phyloP scores from a whole-genome alignment of 1,139 yeast genomes.

The Geotrichum klebahnii region DNA sequence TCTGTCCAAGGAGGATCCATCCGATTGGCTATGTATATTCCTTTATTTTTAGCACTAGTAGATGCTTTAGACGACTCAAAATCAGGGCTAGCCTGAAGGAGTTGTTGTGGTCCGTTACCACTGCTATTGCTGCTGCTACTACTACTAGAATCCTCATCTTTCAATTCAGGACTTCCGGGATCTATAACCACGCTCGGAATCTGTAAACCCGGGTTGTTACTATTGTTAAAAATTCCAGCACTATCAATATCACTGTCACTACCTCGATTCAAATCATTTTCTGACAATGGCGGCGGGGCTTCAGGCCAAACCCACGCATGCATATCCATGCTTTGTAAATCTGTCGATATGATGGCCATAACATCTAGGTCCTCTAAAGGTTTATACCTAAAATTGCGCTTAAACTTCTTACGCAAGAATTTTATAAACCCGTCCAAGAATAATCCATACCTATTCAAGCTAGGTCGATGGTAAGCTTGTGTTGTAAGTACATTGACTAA shows the following conservation, averaged over 20 bases:
- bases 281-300: too few species aligned
- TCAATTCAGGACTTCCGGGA: slow-evolving; percentile 13
- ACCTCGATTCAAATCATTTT: background rate
- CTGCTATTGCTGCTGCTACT: too few species aligned
- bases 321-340: slow-evolving; percentile 27
- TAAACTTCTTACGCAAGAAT: slow-evolving; percentile 1
- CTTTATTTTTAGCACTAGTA: too few species aligned
- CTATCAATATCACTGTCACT: background rate
- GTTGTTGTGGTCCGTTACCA: too few species aligned
- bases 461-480: background rate
- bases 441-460: slow-evolving; percentile 10
- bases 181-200: slow-evolving; percentile 14
- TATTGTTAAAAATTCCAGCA: too few species aligned
- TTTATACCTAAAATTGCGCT: slow-evolving; percentile 16
- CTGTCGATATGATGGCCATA: slow-evolving; percentile 30
- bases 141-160: too few species aligned
- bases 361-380: slow-evolving; percentile 31
- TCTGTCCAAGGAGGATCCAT: too few species aligned
- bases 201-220: too few species aligned
- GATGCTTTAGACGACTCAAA: too few species aligned
- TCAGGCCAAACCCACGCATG: slow-evolving; percentile 33
- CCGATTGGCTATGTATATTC: too few species aligned
- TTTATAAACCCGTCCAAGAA: slow-evolving; percentile 19
- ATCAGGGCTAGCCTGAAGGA: too few species aligned
- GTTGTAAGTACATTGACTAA: slow-evolving; percentile 8